phyloP scores from a whole-genome alignment of 1,284 basidiomycete species.

The Sanguinoderma infundibulare region DNA sequence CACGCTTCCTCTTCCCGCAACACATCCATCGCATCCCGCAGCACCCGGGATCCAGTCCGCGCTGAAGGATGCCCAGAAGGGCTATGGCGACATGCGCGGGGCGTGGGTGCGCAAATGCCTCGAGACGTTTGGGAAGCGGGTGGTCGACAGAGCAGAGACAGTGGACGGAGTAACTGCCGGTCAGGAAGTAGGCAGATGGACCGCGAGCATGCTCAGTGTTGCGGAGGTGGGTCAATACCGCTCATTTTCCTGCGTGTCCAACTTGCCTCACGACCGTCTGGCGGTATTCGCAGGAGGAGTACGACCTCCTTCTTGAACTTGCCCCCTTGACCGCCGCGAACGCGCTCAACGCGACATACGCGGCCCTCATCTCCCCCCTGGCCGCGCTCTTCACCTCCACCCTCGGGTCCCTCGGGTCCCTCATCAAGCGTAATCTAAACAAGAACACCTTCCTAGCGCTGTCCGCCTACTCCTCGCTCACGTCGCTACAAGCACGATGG shows the following conservation, averaged over 20 bases:
- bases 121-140: conserved; percentile 68
- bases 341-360: conserved; percentile 58
- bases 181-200: conserved; percentile 70
- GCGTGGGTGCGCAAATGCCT: conserved; percentile 74
- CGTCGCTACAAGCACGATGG: conserved; percentile 61
- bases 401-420: conserved; percentile 61
- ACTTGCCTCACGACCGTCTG: neutral
- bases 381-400: conserved; percentile 64
- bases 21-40: conserved; percentile 80
- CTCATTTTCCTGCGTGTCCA: neutral
- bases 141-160: conserved; percentile 68
- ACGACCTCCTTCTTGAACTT: conserved; percentile 62
- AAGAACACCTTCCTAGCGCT: conserved; percentile 85
- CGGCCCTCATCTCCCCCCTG: conserved; percentile 64
- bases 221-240: conserved; percentile 56
- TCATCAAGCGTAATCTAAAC: conserved; percentile 83
- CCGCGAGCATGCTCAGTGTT: conserved; percentile 60
- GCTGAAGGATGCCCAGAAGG: conserved; percentile 74
- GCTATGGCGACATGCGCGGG: conserved; percentile 84
- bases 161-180: conserved; percentile 66
- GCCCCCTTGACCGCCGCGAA: conserved; percentile 56
- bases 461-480: conserved; percentile 62
- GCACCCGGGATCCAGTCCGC: conserved; percentile 63
- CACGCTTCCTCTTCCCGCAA: conserved; percentile 71
- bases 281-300: conserved; percentile 53